Conservation (phyloP, 257 asterid species). For the Petrea volubilis region DNA sequence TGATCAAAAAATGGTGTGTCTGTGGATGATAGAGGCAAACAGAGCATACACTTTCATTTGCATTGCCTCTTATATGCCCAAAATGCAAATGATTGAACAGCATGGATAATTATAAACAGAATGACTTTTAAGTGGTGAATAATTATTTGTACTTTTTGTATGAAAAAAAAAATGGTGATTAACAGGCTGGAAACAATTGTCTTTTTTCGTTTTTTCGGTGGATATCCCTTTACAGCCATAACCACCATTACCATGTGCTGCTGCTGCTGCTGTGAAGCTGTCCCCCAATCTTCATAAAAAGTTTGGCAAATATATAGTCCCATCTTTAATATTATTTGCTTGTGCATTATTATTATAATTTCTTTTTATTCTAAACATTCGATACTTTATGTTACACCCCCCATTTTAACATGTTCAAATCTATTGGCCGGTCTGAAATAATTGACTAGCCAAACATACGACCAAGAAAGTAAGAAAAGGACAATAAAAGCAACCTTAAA, state of each 20-base stretch:
- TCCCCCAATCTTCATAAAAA: not conserved
- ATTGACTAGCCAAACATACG: not conserved
- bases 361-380: not conserved
- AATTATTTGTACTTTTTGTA: not conserved
- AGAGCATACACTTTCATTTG: not conserved
- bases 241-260: not conserved
- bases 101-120: not conserved
- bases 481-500: not conserved
- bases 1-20: not conserved
- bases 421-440: not conserved
- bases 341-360: too few species aligned
- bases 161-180: not conserved
- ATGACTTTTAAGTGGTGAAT: not conserved
- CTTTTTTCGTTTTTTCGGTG: not conserved
- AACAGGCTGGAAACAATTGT: constrained; percentile 11
- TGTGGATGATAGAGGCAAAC: not conserved
- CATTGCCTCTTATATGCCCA: not conserved
- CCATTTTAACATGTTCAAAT: not conserved
- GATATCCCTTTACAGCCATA: not conserved
- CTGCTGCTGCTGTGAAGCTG: not conserved
- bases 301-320: too few species aligned
- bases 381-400: not conserved
- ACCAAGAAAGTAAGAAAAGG: not conserved
- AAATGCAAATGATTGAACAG: not conserved
- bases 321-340: not conserved